These are phyloP conservation scores for Alnus rubra DNA, from an alignment of 306 rosid species.

Conservation along the genomic window DNA sequence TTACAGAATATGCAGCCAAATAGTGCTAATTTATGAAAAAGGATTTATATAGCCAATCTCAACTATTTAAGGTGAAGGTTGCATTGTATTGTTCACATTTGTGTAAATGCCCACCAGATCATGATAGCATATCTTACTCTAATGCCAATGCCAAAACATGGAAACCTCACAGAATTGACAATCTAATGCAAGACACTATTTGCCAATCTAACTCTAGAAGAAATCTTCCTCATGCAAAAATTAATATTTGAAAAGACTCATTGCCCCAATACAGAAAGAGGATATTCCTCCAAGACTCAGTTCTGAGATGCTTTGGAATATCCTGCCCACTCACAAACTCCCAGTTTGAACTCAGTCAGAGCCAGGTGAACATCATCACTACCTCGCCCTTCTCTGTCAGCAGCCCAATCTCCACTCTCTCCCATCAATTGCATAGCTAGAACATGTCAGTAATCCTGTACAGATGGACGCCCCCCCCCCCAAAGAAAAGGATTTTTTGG, in stretches of 20 bases:
- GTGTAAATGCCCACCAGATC: not conserved
- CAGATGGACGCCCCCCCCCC: too few species aligned
- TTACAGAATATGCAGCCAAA: not conserved
- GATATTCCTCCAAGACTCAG: not conserved
- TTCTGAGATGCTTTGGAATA: too few species aligned
- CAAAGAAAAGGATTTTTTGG: too few species aligned
- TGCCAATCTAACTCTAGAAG: not conserved
- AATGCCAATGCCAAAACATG: conserved; percentile 6
- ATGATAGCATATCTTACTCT: not conserved
- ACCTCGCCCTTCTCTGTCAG: not conserved
- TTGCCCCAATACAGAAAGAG: not conserved
- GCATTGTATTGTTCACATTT: not conserved
- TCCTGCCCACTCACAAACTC: not conserved
- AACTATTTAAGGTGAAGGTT: not conserved
- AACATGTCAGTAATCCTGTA: not conserved
- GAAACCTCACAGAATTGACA: not conserved
- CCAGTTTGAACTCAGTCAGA: not conserved
- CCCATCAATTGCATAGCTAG: not conserved
- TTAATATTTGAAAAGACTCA: not conserved
- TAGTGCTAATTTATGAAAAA: not conserved
- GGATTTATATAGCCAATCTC: not conserved
- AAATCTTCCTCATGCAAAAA: not conserved
- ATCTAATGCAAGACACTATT: not conserved
- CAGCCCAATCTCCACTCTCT: not conserved
- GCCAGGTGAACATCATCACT: not conserved